These are phyloP conservation scores for Rhodamnia rubescens DNA, from an alignment of 345 rosid genomes.

Conservation along the genomic window DNA sequence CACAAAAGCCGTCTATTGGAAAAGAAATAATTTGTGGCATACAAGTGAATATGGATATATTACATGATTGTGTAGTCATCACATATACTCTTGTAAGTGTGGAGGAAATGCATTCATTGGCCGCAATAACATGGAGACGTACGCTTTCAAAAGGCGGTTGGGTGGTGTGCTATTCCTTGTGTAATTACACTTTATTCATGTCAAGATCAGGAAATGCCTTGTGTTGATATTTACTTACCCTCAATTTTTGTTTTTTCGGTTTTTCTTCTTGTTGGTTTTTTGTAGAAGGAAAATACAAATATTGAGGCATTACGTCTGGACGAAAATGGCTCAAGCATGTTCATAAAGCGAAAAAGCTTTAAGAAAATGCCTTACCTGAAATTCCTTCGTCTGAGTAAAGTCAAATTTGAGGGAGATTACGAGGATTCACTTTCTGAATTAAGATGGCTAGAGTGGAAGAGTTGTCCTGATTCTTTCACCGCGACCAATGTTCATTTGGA, in stretches of 20 bases:
- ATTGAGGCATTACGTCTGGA: too few species aligned
- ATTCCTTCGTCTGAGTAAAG: background rate
- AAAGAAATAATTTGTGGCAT: background rate
- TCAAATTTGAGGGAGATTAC: background rate
- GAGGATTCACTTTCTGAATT: background rate
- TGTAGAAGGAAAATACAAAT: too few species aligned
- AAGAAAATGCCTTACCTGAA: background rate
- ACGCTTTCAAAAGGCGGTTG: background rate
- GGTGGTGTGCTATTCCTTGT: too few species aligned
- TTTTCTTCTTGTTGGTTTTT: too few species aligned
- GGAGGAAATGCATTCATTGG: background rate
- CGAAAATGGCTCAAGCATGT: background rate
- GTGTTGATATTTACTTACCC: background rate
- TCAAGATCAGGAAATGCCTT: fast-evolving
- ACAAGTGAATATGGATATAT: background rate
- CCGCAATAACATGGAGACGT: background rate
- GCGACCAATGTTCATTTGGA: too few species aligned
- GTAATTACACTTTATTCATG: background rate
- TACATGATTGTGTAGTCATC: background rate
- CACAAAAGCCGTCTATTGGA: too few species aligned
- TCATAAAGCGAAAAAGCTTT: background rate
- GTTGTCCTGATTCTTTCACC: fast-evolving
- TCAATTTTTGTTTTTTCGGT: too few species aligned
- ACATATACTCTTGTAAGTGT: background rate
- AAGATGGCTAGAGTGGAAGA: too few species aligned